Base-by-base conservation (phyloP, 2,329 filamentous ascomycete genomes). In the Zymoseptoria pseudotritici region DNA sequence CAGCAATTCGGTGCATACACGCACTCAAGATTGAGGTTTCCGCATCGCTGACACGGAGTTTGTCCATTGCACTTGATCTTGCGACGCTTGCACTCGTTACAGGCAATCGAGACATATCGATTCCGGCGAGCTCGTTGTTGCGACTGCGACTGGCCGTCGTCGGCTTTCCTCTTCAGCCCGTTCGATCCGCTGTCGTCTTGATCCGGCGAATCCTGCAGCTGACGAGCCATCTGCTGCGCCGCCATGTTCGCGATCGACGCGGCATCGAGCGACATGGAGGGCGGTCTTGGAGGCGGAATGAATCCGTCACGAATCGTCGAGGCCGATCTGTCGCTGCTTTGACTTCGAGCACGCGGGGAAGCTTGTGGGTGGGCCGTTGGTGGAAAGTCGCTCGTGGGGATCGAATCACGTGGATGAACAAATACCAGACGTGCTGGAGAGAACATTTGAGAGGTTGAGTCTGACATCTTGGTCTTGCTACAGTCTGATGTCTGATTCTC, bases 11-110 rank as follows among this genome's bases (percentile, higher is more conserved):
- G 83, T 61, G 84, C 82, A 76, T 87, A 87, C 60, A 84, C 75
- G 70, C 83, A 87, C 70, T 86, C 83, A 61, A 87, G 77, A 60
- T 78, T 80, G 58, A 87, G 76, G 72, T 86, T 86, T 24, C 84
- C 84, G 72, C 85, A 87, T 65, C 85, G 78, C 68, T 86, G 83
- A 68, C 85, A 87, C 11, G 84, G 84, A 13, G 79, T 81, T 70
- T 87, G 80, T 50, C 85, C 85, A 73, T 87, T 87, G 75, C 85
- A 86, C 65, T 86, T 86, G 72, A 87, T 87, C 75, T 87, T 87
- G 59, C 85, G 80, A 54, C 84, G 76, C 71, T 86, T 86, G 75
- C 84, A 86, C 68, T 86, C 83, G 71, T 86, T 86, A 70, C 84
- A 87, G 56, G 84, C 84, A 66, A 87, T 86, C 26, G 83, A 86